Percentiles rank a stretch among this genome's conserved stretches.
Conservation (phyloP, 352 stramenopile genomes). For the Elongisporangium anandrum region DNA sequence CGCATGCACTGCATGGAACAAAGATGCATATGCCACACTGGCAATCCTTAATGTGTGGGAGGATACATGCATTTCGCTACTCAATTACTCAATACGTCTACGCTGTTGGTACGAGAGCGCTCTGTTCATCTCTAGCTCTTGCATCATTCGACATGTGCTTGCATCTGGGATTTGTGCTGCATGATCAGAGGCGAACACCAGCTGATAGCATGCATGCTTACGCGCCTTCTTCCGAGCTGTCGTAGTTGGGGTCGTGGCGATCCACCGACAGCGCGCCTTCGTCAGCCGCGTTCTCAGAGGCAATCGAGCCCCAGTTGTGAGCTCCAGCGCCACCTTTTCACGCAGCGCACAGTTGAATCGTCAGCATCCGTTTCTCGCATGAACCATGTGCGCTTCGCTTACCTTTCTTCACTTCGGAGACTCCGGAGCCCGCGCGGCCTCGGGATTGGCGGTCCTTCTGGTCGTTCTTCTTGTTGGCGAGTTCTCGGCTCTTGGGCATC, state of each 20-base stretch:
- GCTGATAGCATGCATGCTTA: neutral
- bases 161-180: no score
- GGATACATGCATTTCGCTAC: no score
- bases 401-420: slow-evolving; percentile 58
- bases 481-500: slow-evolving; percentile 77
- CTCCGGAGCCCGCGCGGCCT: slow-evolving; percentile 41
- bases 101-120: no score
- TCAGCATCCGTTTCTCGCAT: slow-evolving; percentile 2
- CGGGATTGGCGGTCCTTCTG: slow-evolving; percentile 80
- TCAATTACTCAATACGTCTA: no score
- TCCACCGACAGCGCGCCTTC: slow-evolving; percentile 29
- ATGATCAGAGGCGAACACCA: no score
- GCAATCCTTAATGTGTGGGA: no score
- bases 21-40: no score
- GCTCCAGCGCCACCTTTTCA: slow-evolving; percentile 62
- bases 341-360: neutral
- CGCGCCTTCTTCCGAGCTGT: slow-evolving; percentile 35
- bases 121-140: no score
- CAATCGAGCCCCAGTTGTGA: slow-evolving; percentile 74
- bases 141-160: no score
- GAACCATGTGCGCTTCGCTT: neutral
- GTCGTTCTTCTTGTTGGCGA: slow-evolving; percentile 84
- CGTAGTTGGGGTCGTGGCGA: slow-evolving; percentile 77
- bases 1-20: no score
- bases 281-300: slow-evolving; percentile 26